Evolutionary conservation across 148 eudicot species (phyloP).

Genomic region (Pharnaceum exiguum): DNA sequence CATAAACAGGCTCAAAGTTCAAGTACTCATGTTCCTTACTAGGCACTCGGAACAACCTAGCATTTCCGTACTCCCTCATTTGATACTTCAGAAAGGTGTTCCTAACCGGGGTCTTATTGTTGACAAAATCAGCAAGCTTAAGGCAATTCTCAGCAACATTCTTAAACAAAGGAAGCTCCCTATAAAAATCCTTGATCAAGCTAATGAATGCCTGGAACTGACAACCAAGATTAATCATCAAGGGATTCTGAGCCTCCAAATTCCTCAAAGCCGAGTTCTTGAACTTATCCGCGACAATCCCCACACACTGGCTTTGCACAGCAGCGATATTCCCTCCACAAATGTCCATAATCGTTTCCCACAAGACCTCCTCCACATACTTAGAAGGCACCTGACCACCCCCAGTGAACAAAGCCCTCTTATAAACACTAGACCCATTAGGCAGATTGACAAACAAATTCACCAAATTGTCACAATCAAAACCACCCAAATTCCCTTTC

Average conservation of each 20-base stretch:
- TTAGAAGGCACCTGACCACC: conserved; percentile 49
- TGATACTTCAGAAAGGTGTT: conserved; percentile 62
- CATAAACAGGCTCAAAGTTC: conserved; percentile 41
- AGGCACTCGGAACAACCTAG: conserved; percentile 45
- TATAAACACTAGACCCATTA: conserved; percentile 71
- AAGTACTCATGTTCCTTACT: conserved; percentile 25
- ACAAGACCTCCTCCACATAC: conserved; percentile 79
- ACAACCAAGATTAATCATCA: conserved; percentile 91
- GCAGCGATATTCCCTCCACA: conserved; percentile 70
- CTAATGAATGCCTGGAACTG: conserved; percentile 66
- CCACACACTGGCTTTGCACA: conserved; percentile 70
- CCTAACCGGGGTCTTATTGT: conserved; percentile 53
- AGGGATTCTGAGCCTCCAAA: conserved; percentile 71
- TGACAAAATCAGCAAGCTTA: conserved; percentile 64
- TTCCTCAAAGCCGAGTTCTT: conserved; percentile 65
- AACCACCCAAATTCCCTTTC: conserved; percentile 20
- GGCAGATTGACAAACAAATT: conserved; percentile 79
- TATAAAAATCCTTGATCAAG: conserved; percentile 74
- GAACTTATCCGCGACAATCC: conserved; percentile 84
- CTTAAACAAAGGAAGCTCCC: conserved; percentile 71
- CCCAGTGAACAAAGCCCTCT: conserved; percentile 67
- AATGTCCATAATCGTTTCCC: conserved; percentile 59
- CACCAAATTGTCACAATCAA: conserved; percentile 64
- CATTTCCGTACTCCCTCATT: conserved; percentile 58
- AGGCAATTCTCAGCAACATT: conserved; percentile 64